Base-by-base conservation (phyloP, 139 green algal genomes). In the Pseudopediastrum boryanum region DNA sequence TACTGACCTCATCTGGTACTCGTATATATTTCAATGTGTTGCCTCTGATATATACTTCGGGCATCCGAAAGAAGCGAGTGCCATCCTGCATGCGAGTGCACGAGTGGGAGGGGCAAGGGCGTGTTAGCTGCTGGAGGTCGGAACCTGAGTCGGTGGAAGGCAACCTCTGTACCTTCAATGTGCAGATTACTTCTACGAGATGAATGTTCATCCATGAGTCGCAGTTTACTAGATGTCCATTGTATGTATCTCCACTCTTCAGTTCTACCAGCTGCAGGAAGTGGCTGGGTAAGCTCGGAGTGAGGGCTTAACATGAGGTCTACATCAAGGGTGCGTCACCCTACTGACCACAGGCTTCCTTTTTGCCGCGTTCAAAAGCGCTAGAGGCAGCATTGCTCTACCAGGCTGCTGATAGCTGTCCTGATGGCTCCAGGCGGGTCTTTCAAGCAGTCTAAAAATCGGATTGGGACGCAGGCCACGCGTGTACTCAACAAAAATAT, bases 201-300 rank as follows among this genome's bases (percentile, higher is more conserved):
- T 99, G 96, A 13, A 99, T 90, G 80, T 99, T 99, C 96, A 99
- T 99, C 96, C 96, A 99, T 10, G 90, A 96, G 69, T 99, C 96
- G 83, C 93, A 98, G 63, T 92, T 90, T 25, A 98, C 92, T 76
- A 99, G 83, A 66, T 98, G 93, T 4, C 96, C 96, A 84, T 99
- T 99, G 85, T 98, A 99, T 21, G 96, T 99, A 82, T 99, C 96
- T 0, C 96, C 96, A 77, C 95, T 98, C 83, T 99, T 99, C 35
- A 99, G 81, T 84, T 99, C 96, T 9, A 99, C 90, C 12, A 99
- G 86, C 94, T 98, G 87, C 52, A 76, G 51, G 29, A 51, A 10
- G 35, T 48, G 21, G 51, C 21, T 16, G 35, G 51, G 70, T 8
- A 67, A 27, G 51, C 48, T 7, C 19, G 48, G 61, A 10, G 44